Conservation (phyloP, 2,329 filamentous ascomycete species). For the Xylogone sp. region DNA sequence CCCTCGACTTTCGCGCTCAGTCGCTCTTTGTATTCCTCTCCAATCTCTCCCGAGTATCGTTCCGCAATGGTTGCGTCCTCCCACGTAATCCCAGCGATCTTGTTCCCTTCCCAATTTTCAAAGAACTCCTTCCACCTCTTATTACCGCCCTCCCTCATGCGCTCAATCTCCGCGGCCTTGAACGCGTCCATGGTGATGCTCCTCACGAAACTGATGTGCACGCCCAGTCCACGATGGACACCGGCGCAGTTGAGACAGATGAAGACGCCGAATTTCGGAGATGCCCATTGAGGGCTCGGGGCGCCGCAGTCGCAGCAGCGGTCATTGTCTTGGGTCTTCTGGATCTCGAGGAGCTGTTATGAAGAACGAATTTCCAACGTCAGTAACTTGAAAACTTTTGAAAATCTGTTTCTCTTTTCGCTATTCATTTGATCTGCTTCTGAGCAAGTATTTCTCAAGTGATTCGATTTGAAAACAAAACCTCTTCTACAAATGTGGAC, state of each 20-base stretch:
- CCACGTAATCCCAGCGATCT: slow-evolving; percentile 56
- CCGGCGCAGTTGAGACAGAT: slow-evolving; percentile 97
- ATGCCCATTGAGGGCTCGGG: slow-evolving; percentile 95
- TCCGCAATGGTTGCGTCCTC: slow-evolving; percentile 88
- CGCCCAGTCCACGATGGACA: slow-evolving; percentile 88
- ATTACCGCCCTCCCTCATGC: slow-evolving; percentile 92
- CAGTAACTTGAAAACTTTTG: too few species aligned
- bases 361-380: slow-evolving; percentile 5
- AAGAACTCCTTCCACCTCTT: slow-evolving; percentile 85
- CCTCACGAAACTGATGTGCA: slow-evolving; percentile 97
- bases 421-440: too few species aligned
- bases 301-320: slow-evolving; percentile 93
- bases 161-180: slow-evolving; percentile 86
- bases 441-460: too few species aligned
- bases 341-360: slow-evolving; percentile 77
- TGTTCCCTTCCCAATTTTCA: slow-evolving; percentile 64
- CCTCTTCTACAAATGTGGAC: too few species aligned
- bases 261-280: slow-evolving; percentile 97
- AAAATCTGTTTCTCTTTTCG: too few species aligned
- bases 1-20: slow-evolving; percentile 85
- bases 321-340: slow-evolving; percentile 86
- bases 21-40: slow-evolving; percentile 93
- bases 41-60: slow-evolving; percentile 82
- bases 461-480: too few species aligned
- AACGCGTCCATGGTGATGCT: slow-evolving; percentile 99